phyloP scores from a whole-genome alignment of 2,329 filamentous ascomycete species.

The Cladosporium sp. region DNA sequence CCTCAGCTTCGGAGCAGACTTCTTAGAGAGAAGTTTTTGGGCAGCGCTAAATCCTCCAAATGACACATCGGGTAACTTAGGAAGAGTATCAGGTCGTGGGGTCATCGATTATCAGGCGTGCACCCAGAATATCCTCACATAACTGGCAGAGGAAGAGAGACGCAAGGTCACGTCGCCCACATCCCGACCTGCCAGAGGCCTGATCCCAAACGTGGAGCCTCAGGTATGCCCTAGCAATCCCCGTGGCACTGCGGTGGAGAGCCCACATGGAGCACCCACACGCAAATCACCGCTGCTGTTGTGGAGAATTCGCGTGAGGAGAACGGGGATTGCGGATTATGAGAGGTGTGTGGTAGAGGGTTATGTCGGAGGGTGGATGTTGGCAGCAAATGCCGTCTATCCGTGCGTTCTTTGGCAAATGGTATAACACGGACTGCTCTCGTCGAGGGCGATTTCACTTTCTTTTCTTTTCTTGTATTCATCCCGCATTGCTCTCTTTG shows the following conservation, averaged over 20 bases:
- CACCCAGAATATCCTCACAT: neutral
- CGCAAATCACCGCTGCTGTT: conserved; percentile 13
- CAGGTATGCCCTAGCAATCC: conserved; percentile 7
- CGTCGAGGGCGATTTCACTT: neutral
- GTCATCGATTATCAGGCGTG: neutral
- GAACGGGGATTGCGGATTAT: neutral
- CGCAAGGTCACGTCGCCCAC: neutral
- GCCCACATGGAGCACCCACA: conserved; percentile 17
- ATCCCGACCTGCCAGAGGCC: conserved; percentile 9
- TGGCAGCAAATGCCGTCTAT: conserved; percentile 12
- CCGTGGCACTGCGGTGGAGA: conserved; percentile 14
- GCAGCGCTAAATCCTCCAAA: conserved; percentile 2
- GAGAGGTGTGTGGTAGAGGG: neutral
- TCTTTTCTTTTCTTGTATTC: neutral
- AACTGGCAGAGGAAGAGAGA: neutral
- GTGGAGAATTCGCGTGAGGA: conserved; percentile 13
- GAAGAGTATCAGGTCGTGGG: neutral
- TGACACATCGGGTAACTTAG: conserved; percentile 11
- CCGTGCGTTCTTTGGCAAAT: conserved; percentile 3
- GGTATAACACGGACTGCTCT: conserved; percentile 11
- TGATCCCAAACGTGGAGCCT: neutral
- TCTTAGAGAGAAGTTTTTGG: neutral
- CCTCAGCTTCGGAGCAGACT: neutral
- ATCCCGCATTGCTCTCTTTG: conserved; percentile 1
- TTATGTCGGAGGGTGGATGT: neutral